These are phyloP conservation scores for Tricholoma hemisulphureum DNA, from an alignment of 768 basidiomycete species.

Conservation along the genomic window DNA sequence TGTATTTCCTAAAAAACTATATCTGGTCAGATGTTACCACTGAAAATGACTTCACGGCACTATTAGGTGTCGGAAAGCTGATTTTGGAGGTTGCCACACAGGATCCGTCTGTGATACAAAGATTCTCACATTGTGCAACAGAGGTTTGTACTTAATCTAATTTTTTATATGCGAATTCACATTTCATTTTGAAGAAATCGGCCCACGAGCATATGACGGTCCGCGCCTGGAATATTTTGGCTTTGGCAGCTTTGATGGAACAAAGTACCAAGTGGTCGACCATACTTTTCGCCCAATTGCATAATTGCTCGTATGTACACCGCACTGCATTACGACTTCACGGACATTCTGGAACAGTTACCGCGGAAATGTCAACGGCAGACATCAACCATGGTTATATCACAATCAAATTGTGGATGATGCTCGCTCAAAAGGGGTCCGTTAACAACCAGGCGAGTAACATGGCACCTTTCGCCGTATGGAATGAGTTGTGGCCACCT, in stretches of 20 bases:
- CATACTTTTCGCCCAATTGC: constrained; percentile 50
- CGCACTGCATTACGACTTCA: constrained; percentile 43
- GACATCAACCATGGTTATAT: constrained; percentile 71
- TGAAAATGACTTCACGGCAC: constrained; percentile 53
- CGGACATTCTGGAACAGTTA: constrained; percentile 33
- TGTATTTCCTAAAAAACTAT: constrained; percentile 53
- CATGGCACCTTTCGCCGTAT: constrained; percentile 43
- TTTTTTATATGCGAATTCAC: not conserved
- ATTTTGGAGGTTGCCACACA: constrained; percentile 47
- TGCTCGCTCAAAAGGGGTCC: constrained; percentile 48
- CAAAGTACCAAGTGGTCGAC: constrained; percentile 33
- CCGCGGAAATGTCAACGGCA: constrained; percentile 44
- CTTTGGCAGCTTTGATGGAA: constrained; percentile 51
- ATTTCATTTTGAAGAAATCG: constrained; percentile 28
- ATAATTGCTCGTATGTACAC: constrained; percentile 48
- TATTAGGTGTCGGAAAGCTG: constrained; percentile 51
- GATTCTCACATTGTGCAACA: constrained; percentile 33
- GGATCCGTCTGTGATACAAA: constrained; percentile 42
- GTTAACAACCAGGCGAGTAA: constrained; percentile 27
- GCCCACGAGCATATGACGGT: constrained; percentile 38
- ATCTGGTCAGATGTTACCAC: constrained; percentile 43
- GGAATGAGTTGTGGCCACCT: constrained; percentile 78
- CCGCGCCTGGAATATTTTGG: constrained; percentile 66
- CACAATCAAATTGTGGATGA: constrained; percentile 69
- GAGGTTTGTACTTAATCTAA: constrained; percentile 28